A percentile compares a stretch with the other conserved stretches of the same genome.
Conservation (phyloP, 805 yeast species). For the Candida vartiovaarae region DNA sequence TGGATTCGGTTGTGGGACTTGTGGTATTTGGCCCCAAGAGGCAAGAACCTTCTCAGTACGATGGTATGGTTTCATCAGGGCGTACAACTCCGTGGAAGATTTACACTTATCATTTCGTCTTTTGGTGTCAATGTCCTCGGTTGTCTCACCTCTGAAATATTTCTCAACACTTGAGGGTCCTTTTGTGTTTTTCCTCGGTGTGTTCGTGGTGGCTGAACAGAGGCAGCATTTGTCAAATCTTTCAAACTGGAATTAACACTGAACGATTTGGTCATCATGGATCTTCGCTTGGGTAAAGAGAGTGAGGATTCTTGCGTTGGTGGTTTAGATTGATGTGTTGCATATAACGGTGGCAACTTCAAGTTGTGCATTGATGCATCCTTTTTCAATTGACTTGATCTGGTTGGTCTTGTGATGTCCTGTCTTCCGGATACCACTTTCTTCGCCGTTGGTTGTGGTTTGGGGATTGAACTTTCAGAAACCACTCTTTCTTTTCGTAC, state of each 20-base stretch:
- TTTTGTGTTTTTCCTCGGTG: too few species aligned
- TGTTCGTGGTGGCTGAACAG: too few species aligned
- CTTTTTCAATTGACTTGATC: slow-evolving; percentile 17
- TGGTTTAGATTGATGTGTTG: background rate
- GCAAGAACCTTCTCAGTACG: slow-evolving; percentile 10
- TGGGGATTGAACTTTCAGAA: slow-evolving; percentile 8
- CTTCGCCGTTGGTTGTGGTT: slow-evolving; percentile 3
- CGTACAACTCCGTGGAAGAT: slow-evolving; percentile 6
- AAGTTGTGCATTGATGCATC: slow-evolving; percentile 11
- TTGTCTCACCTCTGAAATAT: slow-evolving; percentile 2
- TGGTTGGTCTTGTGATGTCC: slow-evolving; percentile 9
- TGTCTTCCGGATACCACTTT: slow-evolving; percentile 12
- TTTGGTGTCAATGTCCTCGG: slow-evolving; percentile 4
- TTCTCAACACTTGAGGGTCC: too few species aligned
- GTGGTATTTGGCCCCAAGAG: slow-evolving; percentile 3
- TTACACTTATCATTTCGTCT: slow-evolving; percentile 1
- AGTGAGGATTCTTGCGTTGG: slow-evolving; percentile 1
- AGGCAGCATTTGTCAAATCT: slow-evolving; percentile 6
- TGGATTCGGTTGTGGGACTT: background rate
- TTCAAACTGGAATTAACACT: slow-evolving; percentile 14
- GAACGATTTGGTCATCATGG: slow-evolving; percentile 14
- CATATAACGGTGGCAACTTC: background rate
- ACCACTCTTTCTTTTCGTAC: slow-evolving; percentile 1
- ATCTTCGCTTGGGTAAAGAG: slow-evolving; percentile 11
- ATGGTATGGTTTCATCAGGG: slow-evolving; percentile 5